These are phyloP conservation scores for Ramichloridium luteum DNA, from an alignment of 2,329 filamentous ascomycete species.

Conservation along the genomic window DNA sequence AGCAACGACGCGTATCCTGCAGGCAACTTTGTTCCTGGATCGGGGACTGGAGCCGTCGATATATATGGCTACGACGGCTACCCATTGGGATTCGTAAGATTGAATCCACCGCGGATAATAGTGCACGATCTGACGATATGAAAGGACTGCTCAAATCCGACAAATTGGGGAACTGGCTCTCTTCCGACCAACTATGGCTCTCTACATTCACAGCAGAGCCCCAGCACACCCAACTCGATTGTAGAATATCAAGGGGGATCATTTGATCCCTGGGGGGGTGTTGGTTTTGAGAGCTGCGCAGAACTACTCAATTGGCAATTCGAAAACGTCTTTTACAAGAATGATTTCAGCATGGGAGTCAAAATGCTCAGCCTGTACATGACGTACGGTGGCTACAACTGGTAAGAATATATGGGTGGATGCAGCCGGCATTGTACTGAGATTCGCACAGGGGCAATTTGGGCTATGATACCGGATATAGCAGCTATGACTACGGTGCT, in stretches of 20 bases:
- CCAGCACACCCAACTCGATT: slow-evolving; percentile 51
- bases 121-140: too few species aligned
- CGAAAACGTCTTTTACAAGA: slow-evolving; percentile 63
- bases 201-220: slow-evolving; percentile 47
- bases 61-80: slow-evolving; percentile 57
- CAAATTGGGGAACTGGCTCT: slow-evolving; percentile 43
- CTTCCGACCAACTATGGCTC: slow-evolving; percentile 45
- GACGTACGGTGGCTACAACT: slow-evolving; percentile 69
- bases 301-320: slow-evolving; percentile 57
- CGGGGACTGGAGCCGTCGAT: too few species aligned
- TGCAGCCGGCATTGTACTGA: too few species aligned
- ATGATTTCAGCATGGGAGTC: slow-evolving; percentile 32
- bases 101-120: not conserved
- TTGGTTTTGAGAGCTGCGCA: slow-evolving; percentile 54
- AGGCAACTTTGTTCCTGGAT: slow-evolving; percentile 52
- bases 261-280: slow-evolving; percentile 64
- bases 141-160: slow-evolving; percentile 48
- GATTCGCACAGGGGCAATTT: slow-evolving; percentile 41
- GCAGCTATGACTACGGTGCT: slow-evolving; percentile 47
- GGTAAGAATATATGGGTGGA: too few species aligned
- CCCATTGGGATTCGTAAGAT: slow-evolving; percentile 36
- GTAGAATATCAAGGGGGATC: slow-evolving; percentile 39
- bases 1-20: slow-evolving; percentile 53
- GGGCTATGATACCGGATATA: slow-evolving; percentile 49
- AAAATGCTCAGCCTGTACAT: slow-evolving; percentile 63